Conservation (phyloP, 345 rosid genomes). For the Barbarea vulgaris region DNA sequence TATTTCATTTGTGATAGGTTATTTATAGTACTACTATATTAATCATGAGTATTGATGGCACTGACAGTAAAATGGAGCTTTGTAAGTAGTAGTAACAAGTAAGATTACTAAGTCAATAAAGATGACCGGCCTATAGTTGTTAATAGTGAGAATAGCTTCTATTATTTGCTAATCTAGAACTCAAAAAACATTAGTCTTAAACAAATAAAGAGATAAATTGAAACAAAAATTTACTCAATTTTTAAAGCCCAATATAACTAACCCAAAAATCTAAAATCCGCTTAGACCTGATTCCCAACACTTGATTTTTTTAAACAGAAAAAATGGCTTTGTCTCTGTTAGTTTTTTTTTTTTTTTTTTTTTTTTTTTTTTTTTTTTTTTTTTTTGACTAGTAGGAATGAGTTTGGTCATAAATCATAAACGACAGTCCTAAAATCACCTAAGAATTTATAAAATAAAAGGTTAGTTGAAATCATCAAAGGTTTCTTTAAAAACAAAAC, state of each 20-base stretch:
- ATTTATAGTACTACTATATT: neutral
- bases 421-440: no score
- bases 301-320: neutral
- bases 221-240: neutral
- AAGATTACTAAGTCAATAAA: constrained; percentile 37
- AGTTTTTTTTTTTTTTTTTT: no score
- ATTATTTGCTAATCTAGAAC: constrained; percentile 21
- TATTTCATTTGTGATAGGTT: neutral
- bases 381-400: no score
- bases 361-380: no score
- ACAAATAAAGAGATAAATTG: neutral
- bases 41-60: constrained; percentile 17
- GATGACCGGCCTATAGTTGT: constrained; percentile 38
- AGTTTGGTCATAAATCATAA: no score
- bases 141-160: constrained; percentile 30
- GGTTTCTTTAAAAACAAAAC: neutral
- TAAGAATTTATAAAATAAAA: no score
- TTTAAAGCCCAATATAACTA: neutral
- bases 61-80: constrained; percentile 19
- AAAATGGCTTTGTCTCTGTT: neutral
- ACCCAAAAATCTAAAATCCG: neutral
- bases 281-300: neutral
- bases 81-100: constrained; percentile 26
- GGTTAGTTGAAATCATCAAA: neutral
- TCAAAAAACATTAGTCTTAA: neutral